These are phyloP conservation scores for Leccinum pachyderme DNA, from an alignment of 1,284 basidiomycete species.

Conservation along the genomic window DNA sequence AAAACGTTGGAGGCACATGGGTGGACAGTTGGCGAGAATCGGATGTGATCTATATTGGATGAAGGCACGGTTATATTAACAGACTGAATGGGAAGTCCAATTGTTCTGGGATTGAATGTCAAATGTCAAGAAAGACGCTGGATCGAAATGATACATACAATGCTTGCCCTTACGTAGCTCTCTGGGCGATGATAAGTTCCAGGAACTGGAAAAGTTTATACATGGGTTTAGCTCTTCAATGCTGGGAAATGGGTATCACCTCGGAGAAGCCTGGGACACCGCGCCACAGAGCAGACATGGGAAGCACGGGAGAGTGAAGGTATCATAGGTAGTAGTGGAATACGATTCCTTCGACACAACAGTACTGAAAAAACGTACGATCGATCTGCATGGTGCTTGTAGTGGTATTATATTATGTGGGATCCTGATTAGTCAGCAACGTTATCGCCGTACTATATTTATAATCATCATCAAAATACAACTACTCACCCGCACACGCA, in stretches of 20 bases:
- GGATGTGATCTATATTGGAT: background rate
- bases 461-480: too few relatives aligned
- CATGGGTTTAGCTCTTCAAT: background rate
- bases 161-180: background rate
- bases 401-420: background rate
- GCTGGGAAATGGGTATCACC: background rate
- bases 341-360: background rate
- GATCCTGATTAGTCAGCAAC: background rate
- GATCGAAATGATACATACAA: background rate
- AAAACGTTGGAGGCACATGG: constrained; percentile 15
- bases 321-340: background rate
- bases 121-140: constrained; percentile 2
- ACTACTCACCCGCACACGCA: too few relatives aligned
- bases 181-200: background rate
- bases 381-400: background rate
- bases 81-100: background rate
- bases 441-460: background rate
- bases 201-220: background rate
- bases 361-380: background rate
- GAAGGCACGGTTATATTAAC: background rate
- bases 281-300: background rate
- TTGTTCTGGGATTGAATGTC: background rate
- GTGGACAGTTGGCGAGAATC: background rate
- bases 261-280: background rate
- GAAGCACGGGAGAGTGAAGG: background rate